Evolutionary conservation across 441 rosid species (phyloP), one percentile per base, ranked within the genome.

Genomic region (Gossypium schwendimanii): DNA sequence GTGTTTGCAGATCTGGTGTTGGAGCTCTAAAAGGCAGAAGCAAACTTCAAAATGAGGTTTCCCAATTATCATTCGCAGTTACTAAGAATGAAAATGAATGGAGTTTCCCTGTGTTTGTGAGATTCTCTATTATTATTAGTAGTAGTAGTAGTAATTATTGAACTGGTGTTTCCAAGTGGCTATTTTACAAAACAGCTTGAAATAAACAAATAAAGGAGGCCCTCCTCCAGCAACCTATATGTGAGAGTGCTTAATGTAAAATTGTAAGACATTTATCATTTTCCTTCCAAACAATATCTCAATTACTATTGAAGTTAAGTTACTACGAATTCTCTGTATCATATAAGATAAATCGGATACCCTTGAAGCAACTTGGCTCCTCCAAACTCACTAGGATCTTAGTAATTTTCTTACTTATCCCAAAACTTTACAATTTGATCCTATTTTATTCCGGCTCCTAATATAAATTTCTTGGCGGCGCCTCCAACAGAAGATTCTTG

Each of bases 1-100:
- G 47, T 60, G 60, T 63, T 57, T 74, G 87, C 57, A 90, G 96
- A 90, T 77, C 83, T 88, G 59, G 96, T 90, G 70, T 74, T 90
- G 89, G 96, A 90, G 89, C 93, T 88, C 73, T 88, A 73, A 80
- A 77, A 69, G 75, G 57, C 63, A 63, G 77, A 70, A 36, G 78
- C 49, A 36, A 55, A 69, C 63, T 75, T 50, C 63, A 23, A 33
- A 74, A 50, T 36, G 8, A 9, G 60, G 55, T 21, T n/a, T 45
- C 11, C 12, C 4, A 39, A 63, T 6, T 47, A 20, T 41, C 67
- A 50, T 76, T 52, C 33, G 7, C 54, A 6, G 53, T 21, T 64
- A 68, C 39, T 12, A 69, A 66, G 47, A 24, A 61, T 17, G 59
- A 47, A 49, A 58, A 15, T 7, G 53, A 1, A 24, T 50, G 45